These are phyloP conservation scores for Porogramme epimiltina DNA, from an alignment of 1,284 basidiomycete genomes.

Conservation along the genomic window DNA sequence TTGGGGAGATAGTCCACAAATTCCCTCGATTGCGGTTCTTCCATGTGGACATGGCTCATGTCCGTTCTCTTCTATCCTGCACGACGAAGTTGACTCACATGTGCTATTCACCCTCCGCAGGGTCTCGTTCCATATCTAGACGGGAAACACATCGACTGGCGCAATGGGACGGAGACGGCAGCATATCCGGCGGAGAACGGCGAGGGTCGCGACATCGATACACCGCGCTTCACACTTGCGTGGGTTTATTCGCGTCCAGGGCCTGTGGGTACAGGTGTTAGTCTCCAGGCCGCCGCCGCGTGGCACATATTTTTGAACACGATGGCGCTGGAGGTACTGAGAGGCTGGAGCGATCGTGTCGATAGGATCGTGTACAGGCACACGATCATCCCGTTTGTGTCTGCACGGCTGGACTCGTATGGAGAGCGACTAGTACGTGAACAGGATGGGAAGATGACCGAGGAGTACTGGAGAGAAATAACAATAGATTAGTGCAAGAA, in stretches of 20 bases:
- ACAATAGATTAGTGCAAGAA: too few relatives aligned
- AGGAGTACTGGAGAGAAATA: slow-evolving; percentile 5
- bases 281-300: background rate
- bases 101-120: too few relatives aligned
- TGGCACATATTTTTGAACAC: slow-evolving; percentile 8
- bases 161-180: too few relatives aligned
- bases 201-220: too few relatives aligned
- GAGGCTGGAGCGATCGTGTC: background rate
- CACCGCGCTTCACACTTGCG: background rate
- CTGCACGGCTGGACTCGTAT: background rate
- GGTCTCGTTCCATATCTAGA: background rate
- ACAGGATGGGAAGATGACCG: slow-evolving; percentile 2
- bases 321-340: slow-evolving; percentile 4
- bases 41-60: slow-evolving; percentile 5
- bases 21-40: slow-evolving; percentile 4
- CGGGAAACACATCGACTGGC: background rate
- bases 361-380: slow-evolving; percentile 7
- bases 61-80: background rate
- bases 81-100: too few relatives aligned
- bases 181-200: too few relatives aligned
- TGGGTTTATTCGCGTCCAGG: background rate
- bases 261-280: background rate
- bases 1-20: background rate
- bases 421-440: background rate
- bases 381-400: slow-evolving; percentile 9